Evolutionary conservation across 129 eudicot species (phyloP), one percentile per base, ranked within the genome.

Genomic region (Calendula officinalis): DNA sequence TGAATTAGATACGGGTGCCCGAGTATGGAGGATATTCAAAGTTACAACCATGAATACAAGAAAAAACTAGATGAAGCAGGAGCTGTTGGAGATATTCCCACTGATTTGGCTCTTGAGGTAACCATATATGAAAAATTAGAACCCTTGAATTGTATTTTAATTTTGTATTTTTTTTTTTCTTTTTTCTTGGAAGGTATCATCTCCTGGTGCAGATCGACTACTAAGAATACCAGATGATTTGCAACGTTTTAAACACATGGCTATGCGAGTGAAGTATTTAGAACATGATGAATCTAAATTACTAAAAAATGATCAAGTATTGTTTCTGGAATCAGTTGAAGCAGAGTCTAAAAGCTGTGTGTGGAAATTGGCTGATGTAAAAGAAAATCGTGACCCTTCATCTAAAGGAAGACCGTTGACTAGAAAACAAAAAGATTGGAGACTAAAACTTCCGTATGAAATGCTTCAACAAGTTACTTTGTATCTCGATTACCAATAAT

Each of bases 321-420:
- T 80, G 81, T 77, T 56, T 48, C 66, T 88, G 40, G 98, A 88
- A 37, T 73, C 85, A 5, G 50, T 79, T 55, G 95, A 92, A 46
- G 60, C 69, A 40, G 95, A 92, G 61, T 56, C 84, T 48, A 79
- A 74, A 30, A 75, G 78, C 46, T 87, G 96, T 50, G 56, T 82
- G 7, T 92, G 96, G 98, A 92, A 71, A 49, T 61, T 88, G 81
- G 96, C 96, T 32, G 95, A 92, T 75, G 96, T 92, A 30, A 85
- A 75, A 76, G 98, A 85, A 71, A 92, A 88, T 41, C 78, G 91
- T 45, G 91, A 88, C 57, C 91, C 85, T 55, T 58, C 74, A 13
- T 75, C 87, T 5, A 88, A 85, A 77, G 98, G 98, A 36, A 81
- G 87, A 72, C 96, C 96, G 22, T 43, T 92, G 40, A 85, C 80